Conservation (phyloP, 2,329 filamentous ascomycete species). For the Colletotrichum sublineola region DNA sequence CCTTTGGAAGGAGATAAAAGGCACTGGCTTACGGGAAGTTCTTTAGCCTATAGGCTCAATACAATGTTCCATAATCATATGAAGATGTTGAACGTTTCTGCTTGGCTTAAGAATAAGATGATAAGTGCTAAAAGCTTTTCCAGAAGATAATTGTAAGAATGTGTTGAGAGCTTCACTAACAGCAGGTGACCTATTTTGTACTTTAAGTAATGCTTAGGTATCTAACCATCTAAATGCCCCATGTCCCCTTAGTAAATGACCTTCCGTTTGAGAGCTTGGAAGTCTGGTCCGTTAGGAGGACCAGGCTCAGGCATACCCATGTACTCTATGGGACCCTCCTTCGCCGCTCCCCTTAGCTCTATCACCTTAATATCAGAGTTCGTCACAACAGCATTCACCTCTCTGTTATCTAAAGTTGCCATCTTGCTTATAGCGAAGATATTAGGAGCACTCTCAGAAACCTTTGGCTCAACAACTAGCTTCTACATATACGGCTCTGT, state of each 20-base stretch:
- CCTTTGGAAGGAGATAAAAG: no score
- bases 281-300: constrained; percentile 1
- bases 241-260: not conserved
- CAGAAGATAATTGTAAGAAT: not conserved
- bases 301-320: constrained; percentile 3
- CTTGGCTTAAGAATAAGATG: no score
- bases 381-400: not conserved
- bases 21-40: no score
- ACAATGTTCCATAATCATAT: no score
- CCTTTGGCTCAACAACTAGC: not conserved
- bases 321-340: not conserved
- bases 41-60: no score
- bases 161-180: not conserved
- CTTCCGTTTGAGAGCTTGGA: constrained; percentile 3
- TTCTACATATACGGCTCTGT: not conserved
- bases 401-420: not conserved
- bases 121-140: no score
- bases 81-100: no score
- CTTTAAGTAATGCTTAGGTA: no score
- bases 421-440: not conserved
- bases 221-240: no score
- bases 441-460: not conserved
- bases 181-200: not conserved
- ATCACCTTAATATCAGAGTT: not conserved
- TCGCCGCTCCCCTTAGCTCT: not conserved